A percentile compares a stretch with the other conserved stretches of the same genome.
Evolutionary conservation across 2,329 filamentous ascomycete species (phyloP).

Genomic region (Venturiaceae sp.): DNA sequence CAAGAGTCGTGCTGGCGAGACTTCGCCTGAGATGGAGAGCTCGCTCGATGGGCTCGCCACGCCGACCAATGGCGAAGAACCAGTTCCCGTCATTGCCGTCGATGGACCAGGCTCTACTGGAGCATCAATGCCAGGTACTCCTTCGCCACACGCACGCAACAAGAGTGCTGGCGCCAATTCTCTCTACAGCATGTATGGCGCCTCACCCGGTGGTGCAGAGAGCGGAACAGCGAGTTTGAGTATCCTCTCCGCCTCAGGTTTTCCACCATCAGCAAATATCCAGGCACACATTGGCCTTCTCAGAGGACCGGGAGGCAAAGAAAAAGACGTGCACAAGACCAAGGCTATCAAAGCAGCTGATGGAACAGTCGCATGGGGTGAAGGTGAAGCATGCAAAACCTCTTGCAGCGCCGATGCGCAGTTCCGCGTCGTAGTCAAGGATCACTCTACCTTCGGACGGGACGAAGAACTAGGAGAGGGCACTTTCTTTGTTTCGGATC

Average conservation of each 20-base stretch:
- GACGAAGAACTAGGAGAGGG: slow-evolving; percentile 79
- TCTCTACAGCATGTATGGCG: slow-evolving; percentile 28
- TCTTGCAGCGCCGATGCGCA: slow-evolving; percentile 70
- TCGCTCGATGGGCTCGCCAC: slow-evolving; percentile 21
- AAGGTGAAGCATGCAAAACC: slow-evolving; percentile 64
- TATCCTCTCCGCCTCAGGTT: slow-evolving; percentile 69
- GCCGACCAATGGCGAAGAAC: slow-evolving; percentile 28
- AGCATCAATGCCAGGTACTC: slow-evolving; percentile 6
- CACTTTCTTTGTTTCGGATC: slow-evolving; percentile 86
- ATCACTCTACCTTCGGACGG: slow-evolving; percentile 74
- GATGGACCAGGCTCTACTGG: slow-evolving; percentile 16
- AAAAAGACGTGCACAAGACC: slow-evolving; percentile 80
- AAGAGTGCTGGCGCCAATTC: slow-evolving; percentile 23
- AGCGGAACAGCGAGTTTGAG: slow-evolving; percentile 71
- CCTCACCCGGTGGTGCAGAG: slow-evolving; percentile 41
- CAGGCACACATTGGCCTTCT: slow-evolving; percentile 64
- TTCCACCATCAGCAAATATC: slow-evolving; percentile 66
- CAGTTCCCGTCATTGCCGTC: slow-evolving; percentile 19
- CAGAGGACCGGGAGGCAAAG: slow-evolving; percentile 45
- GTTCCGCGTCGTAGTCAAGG: slow-evolving; percentile 79
- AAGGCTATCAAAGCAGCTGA: slow-evolving; percentile 75
- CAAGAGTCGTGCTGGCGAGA: slow-evolving; percentile 16
- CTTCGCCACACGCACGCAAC: slow-evolving; percentile 22
- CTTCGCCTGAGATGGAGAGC: slow-evolving; percentile 24
- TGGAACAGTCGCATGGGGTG: slow-evolving; percentile 54